phyloP scores from a whole-genome alignment of 371 early-diverging fungal species.

The Apophysomyces variabilis region DNA sequence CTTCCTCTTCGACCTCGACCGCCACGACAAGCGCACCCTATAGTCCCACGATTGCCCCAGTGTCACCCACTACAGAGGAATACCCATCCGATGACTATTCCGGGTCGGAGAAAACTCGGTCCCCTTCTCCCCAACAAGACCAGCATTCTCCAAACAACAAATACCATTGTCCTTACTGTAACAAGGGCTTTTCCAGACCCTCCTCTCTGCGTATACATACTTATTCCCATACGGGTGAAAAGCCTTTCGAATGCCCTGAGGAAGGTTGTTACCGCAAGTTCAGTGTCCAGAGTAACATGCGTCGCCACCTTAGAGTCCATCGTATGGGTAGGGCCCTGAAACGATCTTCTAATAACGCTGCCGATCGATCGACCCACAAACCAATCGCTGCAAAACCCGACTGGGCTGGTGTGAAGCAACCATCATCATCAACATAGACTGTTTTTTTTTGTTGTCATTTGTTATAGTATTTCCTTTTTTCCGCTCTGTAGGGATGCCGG shows the following conservation, averaged over 20 bases:
- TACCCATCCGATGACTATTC: conserved; percentile 7
- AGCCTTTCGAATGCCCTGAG: conserved; percentile 60
- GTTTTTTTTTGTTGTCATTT: background rate
- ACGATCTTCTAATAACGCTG: conserved; percentile 15
- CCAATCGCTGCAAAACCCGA: conserved; percentile 19
- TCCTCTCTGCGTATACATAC: conserved; percentile 63
- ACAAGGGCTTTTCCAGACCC: conserved; percentile 64
- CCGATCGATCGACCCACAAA: conserved; percentile 14
- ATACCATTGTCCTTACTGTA: conserved; percentile 67
- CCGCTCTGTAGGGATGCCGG: conserved; percentile 1
- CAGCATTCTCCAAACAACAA: conserved; percentile 31
- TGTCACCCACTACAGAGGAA: conserved; percentile 15
- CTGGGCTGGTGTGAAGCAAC: conserved; percentile 11
- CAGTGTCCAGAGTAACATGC: conserved; percentile 66
- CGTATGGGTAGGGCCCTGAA: conserved; percentile 27
- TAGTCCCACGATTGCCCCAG: conserved; percentile 25
- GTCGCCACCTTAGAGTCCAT: conserved; percentile 60
- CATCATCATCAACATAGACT: conserved; percentile 6
- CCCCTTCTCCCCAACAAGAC: conserved; percentile 7
- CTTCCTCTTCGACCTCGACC: conserved; percentile 37
- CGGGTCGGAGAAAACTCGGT: conserved; percentile 7
- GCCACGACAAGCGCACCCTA: conserved; percentile 25
- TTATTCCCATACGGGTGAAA: conserved; percentile 70
- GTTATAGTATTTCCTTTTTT: background rate
- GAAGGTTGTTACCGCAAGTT: conserved; percentile 61